Evolutionary conservation across 208 protist species (phyloP).

Genomic region (Trypanosoma scelopori): DNA sequence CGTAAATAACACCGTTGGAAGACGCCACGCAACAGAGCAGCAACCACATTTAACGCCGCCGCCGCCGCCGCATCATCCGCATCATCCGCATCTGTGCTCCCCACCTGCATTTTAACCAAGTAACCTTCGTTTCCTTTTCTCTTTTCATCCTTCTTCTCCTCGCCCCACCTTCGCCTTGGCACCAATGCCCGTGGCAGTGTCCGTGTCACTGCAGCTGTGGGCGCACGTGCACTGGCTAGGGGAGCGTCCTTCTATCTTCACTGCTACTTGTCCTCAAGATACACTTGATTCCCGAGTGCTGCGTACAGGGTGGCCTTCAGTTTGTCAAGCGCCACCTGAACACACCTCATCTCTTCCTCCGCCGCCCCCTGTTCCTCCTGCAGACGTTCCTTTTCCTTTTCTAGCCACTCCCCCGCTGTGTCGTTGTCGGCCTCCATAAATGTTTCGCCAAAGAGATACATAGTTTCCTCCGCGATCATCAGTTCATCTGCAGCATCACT

Average conservation of each 20-base stretch:
- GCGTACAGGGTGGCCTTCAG: slow-evolving; percentile 90
- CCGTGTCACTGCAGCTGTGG: too few species aligned
- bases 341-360: slow-evolving; percentile 49
- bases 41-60: background rate
- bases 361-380: slow-evolving; percentile 48
- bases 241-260: background rate
- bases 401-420: slow-evolving; percentile 56
- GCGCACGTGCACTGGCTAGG: background rate
- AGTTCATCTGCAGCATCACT: slow-evolving; percentile 57
- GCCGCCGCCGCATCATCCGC: background rate
- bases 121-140: background rate
- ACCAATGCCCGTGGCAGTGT: background rate
- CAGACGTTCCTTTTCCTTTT: slow-evolving; percentile 51
- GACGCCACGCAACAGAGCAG: background rate
- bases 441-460: slow-evolving; percentile 87
- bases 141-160: background rate
- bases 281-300: slow-evolving; percentile 88
- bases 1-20: background rate
- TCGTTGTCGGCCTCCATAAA: slow-evolving; percentile 80
- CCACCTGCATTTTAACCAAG: too few species aligned
- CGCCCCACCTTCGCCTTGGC: background rate
- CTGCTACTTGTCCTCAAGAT: slow-evolving; percentile 85
- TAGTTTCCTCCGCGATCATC: slow-evolving; percentile 61
- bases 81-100: background rate
- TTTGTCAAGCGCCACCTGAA: slow-evolving; percentile 53